Conservation (phyloP, 805 yeast genomes). For the Candida multigemmis region DNA sequence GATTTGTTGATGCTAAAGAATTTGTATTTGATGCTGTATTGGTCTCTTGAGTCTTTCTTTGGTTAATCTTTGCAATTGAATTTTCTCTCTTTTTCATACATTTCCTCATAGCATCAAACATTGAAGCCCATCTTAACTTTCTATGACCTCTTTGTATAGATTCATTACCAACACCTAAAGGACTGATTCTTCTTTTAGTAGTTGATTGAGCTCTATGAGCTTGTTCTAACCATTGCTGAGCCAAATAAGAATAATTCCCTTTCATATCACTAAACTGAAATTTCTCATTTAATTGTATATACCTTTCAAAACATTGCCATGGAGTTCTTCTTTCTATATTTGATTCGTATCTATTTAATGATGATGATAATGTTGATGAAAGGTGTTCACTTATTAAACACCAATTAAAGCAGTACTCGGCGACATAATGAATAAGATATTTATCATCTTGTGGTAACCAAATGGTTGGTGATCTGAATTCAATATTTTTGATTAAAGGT, state of each 20-base stretch:
- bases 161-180: constrained; percentile 88
- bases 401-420: constrained; percentile 90
- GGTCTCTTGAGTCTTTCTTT: constrained; percentile 13
- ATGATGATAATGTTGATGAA: constrained; percentile 51
- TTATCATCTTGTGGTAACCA: constrained; percentile 96
- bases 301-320: constrained; percentile 98
- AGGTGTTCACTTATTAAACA: constrained; percentile 78
- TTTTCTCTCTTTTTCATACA: constrained; percentile 83
- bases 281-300: constrained; percentile 83
- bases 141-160: constrained; percentile 91
- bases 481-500: constrained; percentile 73
- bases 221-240: constrained; percentile 87
- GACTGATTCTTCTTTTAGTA: constrained; percentile 81
- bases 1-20: constrained; percentile 2
- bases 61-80: constrained; percentile 28
- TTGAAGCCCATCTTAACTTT: constrained; percentile 88
- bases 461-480: constrained; percentile 81
- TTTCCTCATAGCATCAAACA: constrained; percentile 93
- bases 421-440: constrained; percentile 67
- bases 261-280: constrained; percentile 82
- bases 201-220: constrained; percentile 84
- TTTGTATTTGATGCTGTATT: constrained; percentile 20
- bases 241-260: constrained; percentile 74
- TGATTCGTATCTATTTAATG: constrained; percentile 53
- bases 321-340: constrained; percentile 94